Conservation (phyloP, 2,329 filamentous ascomycete species). For the Fusarium temperatum region DNA sequence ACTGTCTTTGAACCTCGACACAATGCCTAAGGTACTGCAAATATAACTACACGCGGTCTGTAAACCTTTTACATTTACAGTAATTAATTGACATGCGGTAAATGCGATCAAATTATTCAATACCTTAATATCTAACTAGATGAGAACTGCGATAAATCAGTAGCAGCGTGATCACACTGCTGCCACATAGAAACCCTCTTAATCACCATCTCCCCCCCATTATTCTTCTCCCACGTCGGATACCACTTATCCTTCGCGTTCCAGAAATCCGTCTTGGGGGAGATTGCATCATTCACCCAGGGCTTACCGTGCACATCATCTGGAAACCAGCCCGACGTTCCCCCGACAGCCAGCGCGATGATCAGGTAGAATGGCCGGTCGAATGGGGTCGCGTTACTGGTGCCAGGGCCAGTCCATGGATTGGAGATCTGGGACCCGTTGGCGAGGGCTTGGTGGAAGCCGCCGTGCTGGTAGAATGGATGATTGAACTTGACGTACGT, state of each 20-base stretch:
- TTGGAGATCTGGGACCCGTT: neutral
- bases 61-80: fast-evolving
- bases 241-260: neutral
- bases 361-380: neutral
- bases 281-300: neutral
- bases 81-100: fast-evolving
- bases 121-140: neutral
- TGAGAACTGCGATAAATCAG: neutral
- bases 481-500: neutral
- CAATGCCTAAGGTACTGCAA: fast-evolving
- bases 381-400: fast-evolving
- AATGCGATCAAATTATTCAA: fast-evolving
- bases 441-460: neutral
- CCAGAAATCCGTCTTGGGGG: neutral
- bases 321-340: neutral
- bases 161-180: neutral
- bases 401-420: neutral
- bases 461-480: neutral
- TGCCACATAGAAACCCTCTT: neutral
- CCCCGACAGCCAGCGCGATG: neutral
- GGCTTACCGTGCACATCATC: neutral
- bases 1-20: neutral
- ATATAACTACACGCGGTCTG: too few relatives aligned
- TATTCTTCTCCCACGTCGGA: neutral
- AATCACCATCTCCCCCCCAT: neutral